A percentile compares a stretch with the other conserved stretches of the same genome.
phyloP scores from a whole-genome alignment of 2,329 filamentous ascomycete species.

The Pseudogymnoascus verrucosus region DNA sequence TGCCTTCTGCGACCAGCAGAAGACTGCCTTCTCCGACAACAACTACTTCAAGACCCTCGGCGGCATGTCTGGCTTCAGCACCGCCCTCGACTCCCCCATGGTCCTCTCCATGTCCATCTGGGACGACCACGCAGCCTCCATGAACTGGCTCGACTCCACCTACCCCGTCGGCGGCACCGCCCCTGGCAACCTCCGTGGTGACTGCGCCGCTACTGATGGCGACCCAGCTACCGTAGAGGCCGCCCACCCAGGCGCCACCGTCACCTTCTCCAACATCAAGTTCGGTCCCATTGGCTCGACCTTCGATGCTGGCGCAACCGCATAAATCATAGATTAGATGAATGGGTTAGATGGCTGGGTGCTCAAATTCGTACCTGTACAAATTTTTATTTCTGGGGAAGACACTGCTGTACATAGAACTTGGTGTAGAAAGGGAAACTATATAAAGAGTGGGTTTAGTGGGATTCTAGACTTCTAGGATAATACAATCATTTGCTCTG shows the following conservation, averaged over 20 bases:
- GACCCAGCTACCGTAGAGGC: constrained; percentile 39
- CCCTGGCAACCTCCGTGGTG: constrained; percentile 43
- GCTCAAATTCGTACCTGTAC: constrained; percentile 4
- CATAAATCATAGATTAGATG: not conserved
- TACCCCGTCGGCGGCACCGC: constrained; percentile 41
- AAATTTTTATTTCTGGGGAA: constrained; percentile 6
- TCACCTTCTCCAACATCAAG: constrained; percentile 21
- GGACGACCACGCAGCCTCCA: constrained; percentile 48
- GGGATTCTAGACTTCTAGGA: not conserved
- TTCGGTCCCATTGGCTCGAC: constrained; percentile 10
- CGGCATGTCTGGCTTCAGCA: constrained; percentile 44
- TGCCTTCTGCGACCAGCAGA: constrained; percentile 45
- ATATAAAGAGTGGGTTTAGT: constrained; percentile 1
- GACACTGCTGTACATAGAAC: constrained; percentile 3
- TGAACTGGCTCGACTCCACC: constrained; percentile 64
- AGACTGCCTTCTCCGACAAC: constrained; percentile 43
- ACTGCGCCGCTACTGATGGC: constrained; percentile 42
- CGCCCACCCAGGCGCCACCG: constrained; percentile 35
- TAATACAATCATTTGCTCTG: constrained; percentile 4
- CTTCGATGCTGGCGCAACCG: not conserved
- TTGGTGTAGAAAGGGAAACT: not conserved
- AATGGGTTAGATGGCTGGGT: not conserved
- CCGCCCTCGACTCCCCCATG: constrained; percentile 47
- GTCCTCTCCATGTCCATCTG: constrained; percentile 53
- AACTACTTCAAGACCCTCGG: constrained; percentile 43